Percentiles rank a stretch among this genome's conserved stretches.
These are phyloP conservation scores for Trichoderma sp. DNA, from an alignment of 2,329 filamentous ascomycete species.

Conservation along the genomic window DNA sequence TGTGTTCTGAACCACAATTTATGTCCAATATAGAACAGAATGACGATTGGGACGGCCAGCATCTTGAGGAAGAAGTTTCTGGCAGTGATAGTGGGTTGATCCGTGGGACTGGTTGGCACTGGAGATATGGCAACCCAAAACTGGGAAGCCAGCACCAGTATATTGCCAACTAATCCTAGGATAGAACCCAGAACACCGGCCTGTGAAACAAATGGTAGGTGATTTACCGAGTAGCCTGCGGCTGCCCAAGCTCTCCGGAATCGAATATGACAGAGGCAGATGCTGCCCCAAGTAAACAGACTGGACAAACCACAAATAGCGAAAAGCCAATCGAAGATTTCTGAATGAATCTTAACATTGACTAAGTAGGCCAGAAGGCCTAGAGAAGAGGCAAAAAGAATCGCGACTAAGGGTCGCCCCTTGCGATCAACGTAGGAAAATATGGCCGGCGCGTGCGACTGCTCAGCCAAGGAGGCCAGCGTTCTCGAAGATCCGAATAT, in stretches of 20 bases:
- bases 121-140: slow-evolving; percentile 4
- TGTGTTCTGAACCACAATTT: not conserved
- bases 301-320: not conserved
- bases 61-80: slow-evolving; percentile 3
- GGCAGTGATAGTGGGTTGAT: not conserved
- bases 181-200: not conserved
- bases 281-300: slow-evolving; percentile 5
- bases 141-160: not conserved
- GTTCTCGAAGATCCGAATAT: slow-evolving; percentile 2
- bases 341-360: not conserved
- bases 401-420: not conserved
- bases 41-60: not conserved
- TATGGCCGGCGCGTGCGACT: slow-evolving; percentile 1
- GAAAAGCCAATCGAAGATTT: slow-evolving; percentile 5
- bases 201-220: not conserved
- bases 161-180: not conserved
- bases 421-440: slow-evolving; percentile 11
- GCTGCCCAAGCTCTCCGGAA: slow-evolving; percentile 10
- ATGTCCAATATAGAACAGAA: slow-evolving; percentile 3
- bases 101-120: not conserved
- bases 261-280: slow-evolving; percentile 5
- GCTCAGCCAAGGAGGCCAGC: not conserved
- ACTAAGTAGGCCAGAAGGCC: slow-evolving; percentile 1
- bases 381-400: not conserved
- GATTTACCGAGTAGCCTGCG: not conserved